Percentiles rank a stretch among this genome's conserved stretches.
These are phyloP conservation scores for Dothidotthia symphoricarpi DNA, from an alignment of 2,329 filamentous ascomycete species.

Conservation along the genomic window DNA sequence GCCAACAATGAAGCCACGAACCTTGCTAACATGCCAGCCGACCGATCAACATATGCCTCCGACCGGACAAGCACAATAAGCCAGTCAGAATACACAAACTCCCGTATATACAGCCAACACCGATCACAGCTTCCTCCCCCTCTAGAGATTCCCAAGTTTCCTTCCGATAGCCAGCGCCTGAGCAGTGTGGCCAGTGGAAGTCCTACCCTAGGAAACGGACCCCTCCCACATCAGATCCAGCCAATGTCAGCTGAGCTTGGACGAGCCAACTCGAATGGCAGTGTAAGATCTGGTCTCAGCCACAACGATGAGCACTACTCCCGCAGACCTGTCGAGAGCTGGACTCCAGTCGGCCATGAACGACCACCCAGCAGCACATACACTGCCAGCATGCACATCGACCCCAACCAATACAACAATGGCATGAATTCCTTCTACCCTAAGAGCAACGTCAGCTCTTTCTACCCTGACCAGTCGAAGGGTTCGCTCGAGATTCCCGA, in stretches of 20 bases:
- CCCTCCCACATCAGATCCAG: conserved; percentile 39
- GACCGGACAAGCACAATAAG: conserved; percentile 42
- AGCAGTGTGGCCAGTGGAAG: conserved; percentile 67
- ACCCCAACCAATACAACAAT: conserved; percentile 44
- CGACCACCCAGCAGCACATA: conserved; percentile 47
- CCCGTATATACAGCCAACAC: conserved; percentile 54
- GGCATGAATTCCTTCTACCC: conserved; percentile 38
- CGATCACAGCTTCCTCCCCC: conserved; percentile 71
- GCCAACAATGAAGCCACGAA: conserved; percentile 65
- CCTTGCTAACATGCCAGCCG: conserved; percentile 60
- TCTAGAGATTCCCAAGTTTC: conserved; percentile 50
- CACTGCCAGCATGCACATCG: conserved; percentile 44
- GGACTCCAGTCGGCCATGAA: conserved; percentile 38
- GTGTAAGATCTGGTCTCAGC: conserved; percentile 34
- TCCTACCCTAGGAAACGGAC: conserved; percentile 63
- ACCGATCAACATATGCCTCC: conserved; percentile 40
- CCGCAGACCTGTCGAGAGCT: conserved; percentile 34
- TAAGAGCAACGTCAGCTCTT: conserved; percentile 57
- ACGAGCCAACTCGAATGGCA: conserved; percentile 39
- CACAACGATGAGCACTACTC: conserved; percentile 33
- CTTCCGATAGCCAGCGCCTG: conserved; percentile 57
- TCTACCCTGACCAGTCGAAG: conserved; percentile 45
- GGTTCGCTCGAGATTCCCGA: conserved; percentile 55
- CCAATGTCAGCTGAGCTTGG: conserved; percentile 42
- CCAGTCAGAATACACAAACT: conserved; percentile 52